Percentiles rank a stretch among this genome's conserved stretches.
Evolutionary conservation across 352 stramenopile genomes (phyloP).

Genomic region (Globisporangium acanthophoron): DNA sequence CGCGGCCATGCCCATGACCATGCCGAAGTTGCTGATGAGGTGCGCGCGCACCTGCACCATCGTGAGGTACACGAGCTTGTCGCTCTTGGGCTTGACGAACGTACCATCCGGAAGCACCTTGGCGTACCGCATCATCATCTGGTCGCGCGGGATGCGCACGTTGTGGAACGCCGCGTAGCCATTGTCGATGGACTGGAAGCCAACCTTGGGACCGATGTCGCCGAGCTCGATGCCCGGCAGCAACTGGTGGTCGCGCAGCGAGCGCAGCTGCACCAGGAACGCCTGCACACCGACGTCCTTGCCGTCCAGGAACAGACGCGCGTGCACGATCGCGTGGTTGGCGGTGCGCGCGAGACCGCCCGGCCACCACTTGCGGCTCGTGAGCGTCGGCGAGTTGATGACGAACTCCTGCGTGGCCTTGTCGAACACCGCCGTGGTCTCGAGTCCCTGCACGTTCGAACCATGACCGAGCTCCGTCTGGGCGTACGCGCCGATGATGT

Average conservation of each 20-base stretch:
- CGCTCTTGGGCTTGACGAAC: slow-evolving; percentile 53
- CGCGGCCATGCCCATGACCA: slow-evolving; percentile 77
- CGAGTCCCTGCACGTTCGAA: slow-evolving; percentile 86
- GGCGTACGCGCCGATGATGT: slow-evolving; percentile 89
- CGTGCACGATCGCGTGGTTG: slow-evolving; percentile 91
- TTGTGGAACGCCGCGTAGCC: slow-evolving; percentile 84
- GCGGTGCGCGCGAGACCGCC: slow-evolving; percentile 75
- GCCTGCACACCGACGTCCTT: slow-evolving; percentile 88
- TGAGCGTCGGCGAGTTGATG: slow-evolving; percentile 93
- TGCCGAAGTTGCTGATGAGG: slow-evolving; percentile 15
- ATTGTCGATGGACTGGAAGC: slow-evolving; percentile 91
- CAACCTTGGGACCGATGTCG: slow-evolving; percentile 92
- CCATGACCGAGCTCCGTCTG: slow-evolving; percentile 96
- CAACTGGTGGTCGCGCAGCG: slow-evolving; percentile 35
- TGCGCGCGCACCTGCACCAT: slow-evolving; percentile 62
- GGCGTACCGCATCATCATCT: slow-evolving; percentile 53
- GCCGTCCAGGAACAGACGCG: slow-evolving; percentile 53
- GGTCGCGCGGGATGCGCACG: slow-evolving; percentile 77
- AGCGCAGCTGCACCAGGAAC: slow-evolving; percentile 90
- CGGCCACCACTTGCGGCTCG: slow-evolving; percentile 95
- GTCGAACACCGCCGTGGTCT: slow-evolving; percentile 92
- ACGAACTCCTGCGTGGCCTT: slow-evolving; percentile 77
- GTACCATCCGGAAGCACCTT: slow-evolving; percentile 53
- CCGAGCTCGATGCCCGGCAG: slow-evolving; percentile 86
- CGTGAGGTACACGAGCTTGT: slow-evolving; percentile 72